Evolutionary conservation across 768 basidiomycete genomes (phyloP), one percentile per base, ranked within the genome.

Genomic region (Lyophyllum semitale): DNA sequence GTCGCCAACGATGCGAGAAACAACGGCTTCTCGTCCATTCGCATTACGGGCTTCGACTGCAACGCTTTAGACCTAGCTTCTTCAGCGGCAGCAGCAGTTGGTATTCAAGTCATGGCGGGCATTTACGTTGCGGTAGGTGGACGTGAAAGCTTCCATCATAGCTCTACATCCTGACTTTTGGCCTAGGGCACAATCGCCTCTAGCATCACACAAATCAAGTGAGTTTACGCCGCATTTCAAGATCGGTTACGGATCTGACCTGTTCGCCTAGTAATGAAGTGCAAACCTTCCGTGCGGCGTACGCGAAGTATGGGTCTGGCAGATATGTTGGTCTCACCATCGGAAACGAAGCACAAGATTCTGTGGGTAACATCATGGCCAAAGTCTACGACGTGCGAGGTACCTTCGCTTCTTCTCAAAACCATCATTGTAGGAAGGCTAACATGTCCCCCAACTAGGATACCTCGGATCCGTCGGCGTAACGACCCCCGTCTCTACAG

Each of bases 331-430:
- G 71, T 5, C 60, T 77, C 44, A 71, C 71, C 0, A 59, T 77
- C 47, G 74, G 74, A 42, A 77, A 77, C 47, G 75, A 77, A 63
- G 69, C 69, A 13, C 64, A 66, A 4, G 74, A 77, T 41, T 61
- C 54, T 20, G 47, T 65, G 0, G 59, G 41, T 13, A 73, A 70
- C 43, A 72, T 75, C 33, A 73, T 73, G 65, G 66, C 63, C 44
- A 72, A 71, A 48, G 73, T 77, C 54, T 60, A 60, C 44, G 64
- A 70, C 54, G 72, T 74, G 30, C 63, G 71, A 64, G 66, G 75
- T 74, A 57, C 12, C n/a, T n/a, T 9, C 12, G 2, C 15, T n/a
- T n/a, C 15, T 26, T 8, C 8, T 29, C 17, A 29, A 8, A 18
- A 15, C n/a, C 44, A 18, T 18, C 17, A n/a, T 45, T 15, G 9